These are phyloP conservation scores for Actinomortierella ambigua DNA, from an alignment of 371 early-diverging fungal species.

Conservation along the genomic window DNA sequence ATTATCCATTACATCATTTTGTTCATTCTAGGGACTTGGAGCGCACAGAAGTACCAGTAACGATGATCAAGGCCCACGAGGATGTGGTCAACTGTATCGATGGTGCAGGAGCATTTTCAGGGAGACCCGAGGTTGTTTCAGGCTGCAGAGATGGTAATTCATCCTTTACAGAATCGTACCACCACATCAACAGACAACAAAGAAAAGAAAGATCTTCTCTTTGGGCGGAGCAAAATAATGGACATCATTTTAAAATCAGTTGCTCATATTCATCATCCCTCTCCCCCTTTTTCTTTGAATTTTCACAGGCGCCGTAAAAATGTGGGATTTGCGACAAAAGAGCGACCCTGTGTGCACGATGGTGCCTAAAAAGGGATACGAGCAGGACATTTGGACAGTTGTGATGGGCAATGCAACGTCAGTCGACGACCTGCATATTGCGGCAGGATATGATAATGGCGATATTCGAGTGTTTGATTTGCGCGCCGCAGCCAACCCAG, in stretches of 20 bases:
- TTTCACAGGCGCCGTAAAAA: constrained; percentile 64
- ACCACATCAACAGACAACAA: no score
- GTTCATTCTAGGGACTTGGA: constrained; percentile 65
- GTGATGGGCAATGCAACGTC: constrained; percentile 67
- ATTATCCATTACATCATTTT: not conserved
- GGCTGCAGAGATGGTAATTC: constrained; percentile 75
- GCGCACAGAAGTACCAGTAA: constrained; percentile 63
- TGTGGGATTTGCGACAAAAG: constrained; percentile 81
- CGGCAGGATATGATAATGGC: constrained; percentile 84
- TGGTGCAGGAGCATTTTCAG: constrained; percentile 60
- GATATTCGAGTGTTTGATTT: constrained; percentile 78
- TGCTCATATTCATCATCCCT: no score
- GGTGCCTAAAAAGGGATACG: constrained; percentile 52
- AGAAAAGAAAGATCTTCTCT: no score
- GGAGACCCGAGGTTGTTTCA: constrained; percentile 76
- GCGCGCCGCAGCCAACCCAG: constrained; percentile 51
- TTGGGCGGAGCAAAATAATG: no score
- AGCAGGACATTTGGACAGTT: constrained; percentile 79
- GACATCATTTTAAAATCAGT: no score
- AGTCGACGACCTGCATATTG: constrained; percentile 57
- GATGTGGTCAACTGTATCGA: constrained; percentile 79
- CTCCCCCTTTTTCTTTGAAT: no score
- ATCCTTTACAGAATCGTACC: no score
- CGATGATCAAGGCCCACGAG: constrained; percentile 70
- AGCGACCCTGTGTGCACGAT: constrained; percentile 70